These are phyloP conservation scores for Karstenula rhodostoma DNA, from an alignment of 2,329 filamentous ascomycete genomes.

Conservation along the genomic window DNA sequence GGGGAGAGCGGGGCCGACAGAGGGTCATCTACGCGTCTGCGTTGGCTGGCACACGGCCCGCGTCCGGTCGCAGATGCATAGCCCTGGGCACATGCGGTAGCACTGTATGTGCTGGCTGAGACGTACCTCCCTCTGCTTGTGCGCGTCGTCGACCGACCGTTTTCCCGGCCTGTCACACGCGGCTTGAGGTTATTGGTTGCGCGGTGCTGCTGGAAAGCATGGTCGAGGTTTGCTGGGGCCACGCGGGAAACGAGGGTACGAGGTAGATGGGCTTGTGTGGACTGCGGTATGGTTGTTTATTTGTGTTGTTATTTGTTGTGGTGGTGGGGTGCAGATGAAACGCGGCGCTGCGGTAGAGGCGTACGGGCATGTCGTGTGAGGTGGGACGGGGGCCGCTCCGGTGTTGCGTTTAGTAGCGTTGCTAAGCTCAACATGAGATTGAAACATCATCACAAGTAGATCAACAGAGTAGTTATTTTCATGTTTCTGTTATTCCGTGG, in stretches of 20 bases:
- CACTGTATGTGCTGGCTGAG: slow-evolving; percentile 21
- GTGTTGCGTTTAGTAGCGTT: background rate
- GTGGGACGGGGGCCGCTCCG: background rate
- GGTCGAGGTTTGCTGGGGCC: too few relatives aligned
- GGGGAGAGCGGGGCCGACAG: slow-evolving; percentile 13
- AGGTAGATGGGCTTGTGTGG: background rate
- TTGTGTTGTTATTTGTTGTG: background rate
- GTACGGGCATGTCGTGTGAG: slow-evolving; percentile 20
- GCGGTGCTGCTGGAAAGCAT: background rate
- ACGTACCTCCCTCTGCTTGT: slow-evolving; percentile 9
- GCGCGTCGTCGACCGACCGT: background rate
- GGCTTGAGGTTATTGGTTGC: background rate
- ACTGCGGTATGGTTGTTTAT: background rate
- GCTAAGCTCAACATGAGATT: background rate
- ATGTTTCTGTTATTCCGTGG: background rate
- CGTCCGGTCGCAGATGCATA: slow-evolving; percentile 25
- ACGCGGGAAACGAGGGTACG: too few relatives aligned
- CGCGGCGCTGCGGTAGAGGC: slow-evolving; percentile 7
- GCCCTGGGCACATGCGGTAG: slow-evolving; percentile 28
- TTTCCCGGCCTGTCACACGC: background rate
- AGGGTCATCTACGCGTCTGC: slow-evolving; percentile 10
- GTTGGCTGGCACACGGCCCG: slow-evolving; percentile 22
- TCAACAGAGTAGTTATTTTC: background rate
- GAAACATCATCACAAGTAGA: background rate
- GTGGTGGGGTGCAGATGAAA: slow-evolving; percentile 12